phyloP scores from a whole-genome alignment of 2,329 filamentous ascomycete species.

The Xylariaceae sp. region DNA sequence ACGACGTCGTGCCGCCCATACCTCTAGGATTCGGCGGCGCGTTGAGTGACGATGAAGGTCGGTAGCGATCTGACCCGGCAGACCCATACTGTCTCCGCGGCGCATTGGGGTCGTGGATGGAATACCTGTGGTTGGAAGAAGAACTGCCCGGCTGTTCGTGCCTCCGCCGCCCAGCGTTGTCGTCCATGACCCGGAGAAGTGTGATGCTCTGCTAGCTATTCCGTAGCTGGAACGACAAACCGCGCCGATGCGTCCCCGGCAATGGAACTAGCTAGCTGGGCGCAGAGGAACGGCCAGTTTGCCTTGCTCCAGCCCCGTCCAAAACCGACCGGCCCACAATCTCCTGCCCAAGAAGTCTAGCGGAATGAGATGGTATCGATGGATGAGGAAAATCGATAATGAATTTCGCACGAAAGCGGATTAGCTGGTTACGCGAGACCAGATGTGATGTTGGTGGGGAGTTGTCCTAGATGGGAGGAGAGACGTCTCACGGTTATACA shows the following conservation, averaged over 20 bases:
- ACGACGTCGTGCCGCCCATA: slow-evolving; percentile 53
- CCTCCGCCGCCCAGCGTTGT: slow-evolving; percentile 66
- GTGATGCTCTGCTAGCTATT: slow-evolving; percentile 40
- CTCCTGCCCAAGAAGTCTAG: slow-evolving; percentile 12
- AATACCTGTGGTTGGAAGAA: slow-evolving; percentile 50
- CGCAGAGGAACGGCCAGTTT: slow-evolving; percentile 60
- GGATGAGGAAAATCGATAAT: slow-evolving; percentile 11
- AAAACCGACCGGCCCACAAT: slow-evolving; percentile 26
- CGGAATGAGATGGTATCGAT: slow-evolving; percentile 6
- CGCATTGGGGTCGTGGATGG: slow-evolving; percentile 45
- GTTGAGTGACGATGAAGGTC: slow-evolving; percentile 43
- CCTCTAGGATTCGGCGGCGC: slow-evolving; percentile 44
- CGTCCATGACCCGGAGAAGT: slow-evolving; percentile 67
- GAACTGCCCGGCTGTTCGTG: slow-evolving; percentile 65
- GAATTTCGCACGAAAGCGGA: slow-evolving; percentile 12
- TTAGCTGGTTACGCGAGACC: slow-evolving; percentile 18
- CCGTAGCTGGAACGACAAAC: slow-evolving; percentile 49
- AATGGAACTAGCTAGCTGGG: slow-evolving; percentile 56
- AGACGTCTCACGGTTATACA: slow-evolving; percentile 13
- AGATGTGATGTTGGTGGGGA: slow-evolving; percentile 5
- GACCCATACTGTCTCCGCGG: slow-evolving; percentile 42
- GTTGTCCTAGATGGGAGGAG: slow-evolving; percentile 19
- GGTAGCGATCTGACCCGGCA: slow-evolving; percentile 46
- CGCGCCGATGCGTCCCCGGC: slow-evolving; percentile 60
- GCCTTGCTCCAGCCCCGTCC: slow-evolving; percentile 36